These are phyloP conservation scores for Trichophyton mentagrophytes DNA, from an alignment of 2,329 filamentous ascomycete species.

Conservation along the genomic window DNA sequence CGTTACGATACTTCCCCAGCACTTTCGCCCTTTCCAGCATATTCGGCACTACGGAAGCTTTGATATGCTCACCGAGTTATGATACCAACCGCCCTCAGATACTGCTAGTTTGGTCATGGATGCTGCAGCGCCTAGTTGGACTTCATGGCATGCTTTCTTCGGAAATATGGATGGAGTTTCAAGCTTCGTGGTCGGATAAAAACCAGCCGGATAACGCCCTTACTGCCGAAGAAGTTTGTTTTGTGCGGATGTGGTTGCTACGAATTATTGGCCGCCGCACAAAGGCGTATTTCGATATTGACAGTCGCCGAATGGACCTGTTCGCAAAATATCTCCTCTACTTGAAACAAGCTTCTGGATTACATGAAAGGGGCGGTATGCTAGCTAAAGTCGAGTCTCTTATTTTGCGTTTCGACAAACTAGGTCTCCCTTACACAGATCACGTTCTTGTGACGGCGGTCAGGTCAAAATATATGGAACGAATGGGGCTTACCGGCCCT, in stretches of 20 bases:
- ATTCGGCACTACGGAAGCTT: constrained; percentile 22
- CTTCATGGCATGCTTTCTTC: not conserved
- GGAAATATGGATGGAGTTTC: not conserved
- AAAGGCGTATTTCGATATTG: not conserved
- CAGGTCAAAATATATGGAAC: not conserved
- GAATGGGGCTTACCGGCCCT: not conserved
- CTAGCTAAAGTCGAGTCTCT: not conserved
- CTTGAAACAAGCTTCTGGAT: not conserved
- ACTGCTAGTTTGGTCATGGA: constrained; percentile 23
- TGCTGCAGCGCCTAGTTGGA: constrained; percentile 6
- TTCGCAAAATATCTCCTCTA: constrained; percentile 5
- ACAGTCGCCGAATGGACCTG: not conserved
- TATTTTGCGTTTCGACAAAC: not conserved
- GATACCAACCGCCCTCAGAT: constrained; percentile 12
- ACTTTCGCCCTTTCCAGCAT: constrained; percentile 20
- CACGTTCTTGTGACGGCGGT: not conserved
- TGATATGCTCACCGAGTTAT: constrained; percentile 17
- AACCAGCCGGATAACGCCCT: not conserved
- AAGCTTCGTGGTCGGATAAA: not conserved
- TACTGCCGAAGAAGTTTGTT: not conserved
- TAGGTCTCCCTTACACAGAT: not conserved
- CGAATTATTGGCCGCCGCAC: constrained; percentile 2
- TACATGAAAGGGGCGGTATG: not conserved
- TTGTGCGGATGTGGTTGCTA: constrained; percentile 10
- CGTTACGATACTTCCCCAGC: constrained; percentile 16